phyloP scores from a whole-genome alignment of 2,329 filamentous ascomycete genomes.

The Albophoma yamanashiensis region DNA sequence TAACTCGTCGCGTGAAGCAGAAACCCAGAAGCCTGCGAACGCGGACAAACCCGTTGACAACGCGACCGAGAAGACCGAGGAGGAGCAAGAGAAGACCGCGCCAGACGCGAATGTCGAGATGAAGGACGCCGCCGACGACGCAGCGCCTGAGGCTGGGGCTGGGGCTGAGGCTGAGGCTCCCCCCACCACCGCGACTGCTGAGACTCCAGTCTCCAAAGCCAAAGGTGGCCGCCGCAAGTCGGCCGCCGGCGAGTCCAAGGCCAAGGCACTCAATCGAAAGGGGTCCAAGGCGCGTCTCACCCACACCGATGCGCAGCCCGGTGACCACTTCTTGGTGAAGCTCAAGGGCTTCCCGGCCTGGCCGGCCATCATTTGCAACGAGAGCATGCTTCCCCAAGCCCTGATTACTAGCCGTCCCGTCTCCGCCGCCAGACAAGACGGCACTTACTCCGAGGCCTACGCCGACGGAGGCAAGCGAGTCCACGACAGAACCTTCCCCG shows the following conservation, averaged over 20 bases:
- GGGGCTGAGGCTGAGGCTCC: constrained; percentile 13
- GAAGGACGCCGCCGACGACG: constrained; percentile 22
- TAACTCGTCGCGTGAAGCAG: constrained; percentile 15
- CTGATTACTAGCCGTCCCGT: constrained; percentile 73
- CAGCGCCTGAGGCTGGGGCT: constrained; percentile 11
- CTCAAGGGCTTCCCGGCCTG: constrained; percentile 92
- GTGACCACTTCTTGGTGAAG: constrained; percentile 85
- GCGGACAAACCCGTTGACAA: constrained; percentile 18
- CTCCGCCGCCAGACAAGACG: constrained; percentile 70
- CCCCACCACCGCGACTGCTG: constrained; percentile 12
- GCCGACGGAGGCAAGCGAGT: constrained; percentile 79
- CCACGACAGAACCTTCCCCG: constrained; percentile 76
- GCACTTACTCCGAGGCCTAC: constrained; percentile 79
- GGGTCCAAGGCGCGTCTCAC: constrained; percentile 62
- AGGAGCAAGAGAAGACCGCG: constrained; percentile 9
- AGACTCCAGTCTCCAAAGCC: constrained; percentile 20
- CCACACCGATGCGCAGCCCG: constrained; percentile 73
- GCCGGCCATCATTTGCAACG: constrained; percentile 89
- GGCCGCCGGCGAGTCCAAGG: constrained; percentile 53
- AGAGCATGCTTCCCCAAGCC: constrained; percentile 78
- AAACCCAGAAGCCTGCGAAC: constrained; percentile 15
- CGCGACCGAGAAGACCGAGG: constrained; percentile 16
- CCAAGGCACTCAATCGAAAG: constrained; percentile 79
- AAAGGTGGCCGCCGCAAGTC: constrained; percentile 70
- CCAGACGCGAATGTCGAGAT: constrained; percentile 43